These are phyloP conservation scores for Trametes gibbosa DNA, from an alignment of 768 basidiomycete genomes.

Conservation along the genomic window DNA sequence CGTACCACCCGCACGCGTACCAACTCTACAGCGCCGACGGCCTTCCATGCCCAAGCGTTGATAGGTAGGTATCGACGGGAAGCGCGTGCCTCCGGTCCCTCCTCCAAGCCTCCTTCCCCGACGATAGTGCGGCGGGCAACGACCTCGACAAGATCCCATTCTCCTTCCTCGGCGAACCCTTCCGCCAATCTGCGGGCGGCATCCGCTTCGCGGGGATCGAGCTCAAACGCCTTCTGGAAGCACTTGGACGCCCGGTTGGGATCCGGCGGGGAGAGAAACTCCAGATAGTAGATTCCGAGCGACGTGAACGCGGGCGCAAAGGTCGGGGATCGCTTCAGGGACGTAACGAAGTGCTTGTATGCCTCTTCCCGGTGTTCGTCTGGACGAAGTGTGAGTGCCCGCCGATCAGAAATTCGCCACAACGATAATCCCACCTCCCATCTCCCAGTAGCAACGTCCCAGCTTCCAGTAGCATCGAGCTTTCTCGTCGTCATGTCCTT, in stretches of 20 bases:
- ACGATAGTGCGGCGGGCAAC: constrained; percentile 92
- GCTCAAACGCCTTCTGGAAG: constrained; percentile 97
- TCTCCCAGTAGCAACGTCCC: constrained; percentile 72
- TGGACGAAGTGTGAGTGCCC: constrained; percentile 24
- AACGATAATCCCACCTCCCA: constrained; percentile 51
- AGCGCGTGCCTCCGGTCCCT: constrained; percentile 38
- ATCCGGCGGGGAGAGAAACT: constrained; percentile 69
- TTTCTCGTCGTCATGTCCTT: constrained; percentile 52
- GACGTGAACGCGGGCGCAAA: constrained; percentile 94
- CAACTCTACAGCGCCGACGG: constrained; percentile 85
- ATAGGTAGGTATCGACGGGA: constrained; percentile 59
- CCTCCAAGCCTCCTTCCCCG: constrained; percentile 78
- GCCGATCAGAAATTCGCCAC: too few species aligned
- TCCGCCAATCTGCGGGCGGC: constrained; percentile 83
- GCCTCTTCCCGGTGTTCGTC: constrained; percentile 57
- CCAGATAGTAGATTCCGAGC: constrained; percentile 85
- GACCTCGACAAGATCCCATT: constrained; percentile 95
- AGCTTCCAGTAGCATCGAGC: constrained; percentile 86
- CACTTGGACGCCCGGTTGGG: constrained; percentile 87
- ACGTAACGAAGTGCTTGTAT: constrained; percentile 74
- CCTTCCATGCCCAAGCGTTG: constrained; percentile 99
- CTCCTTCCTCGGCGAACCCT: constrained; percentile 87
- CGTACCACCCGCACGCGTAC: constrained; percentile 41
- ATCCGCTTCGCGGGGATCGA: constrained; percentile 83
- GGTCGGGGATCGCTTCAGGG: constrained; percentile 69